Percentiles rank a stretch among this genome's conserved stretches.
Conservation (phyloP, 768 basidiomycete genomes). For the Suillus bovinus region DNA sequence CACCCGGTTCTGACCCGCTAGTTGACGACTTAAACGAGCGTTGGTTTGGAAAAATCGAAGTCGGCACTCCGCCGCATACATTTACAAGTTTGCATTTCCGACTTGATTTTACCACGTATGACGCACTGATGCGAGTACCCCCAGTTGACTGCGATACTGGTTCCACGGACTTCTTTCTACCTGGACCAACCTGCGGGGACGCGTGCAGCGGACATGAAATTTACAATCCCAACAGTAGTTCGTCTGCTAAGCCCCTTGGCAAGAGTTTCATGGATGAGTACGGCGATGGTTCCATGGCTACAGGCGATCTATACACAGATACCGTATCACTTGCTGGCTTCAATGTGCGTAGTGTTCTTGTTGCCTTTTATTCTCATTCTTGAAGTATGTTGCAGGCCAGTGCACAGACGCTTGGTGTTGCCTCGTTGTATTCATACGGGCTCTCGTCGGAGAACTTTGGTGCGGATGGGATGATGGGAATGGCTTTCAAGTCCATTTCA, state of each 20-base stretch:
- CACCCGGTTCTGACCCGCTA: slow-evolving; percentile 13
- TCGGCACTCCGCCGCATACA: slow-evolving; percentile 24
- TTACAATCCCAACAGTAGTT: slow-evolving; percentile 36
- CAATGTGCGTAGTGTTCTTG: slow-evolving; percentile 18
- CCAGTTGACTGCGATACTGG: slow-evolving; percentile 38
- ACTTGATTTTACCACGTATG: background rate
- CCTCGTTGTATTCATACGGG: slow-evolving; percentile 18
- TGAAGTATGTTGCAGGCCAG: slow-evolving; percentile 24
- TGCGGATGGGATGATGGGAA: slow-evolving; percentile 40
- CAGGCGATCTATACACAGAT: slow-evolving; percentile 41
- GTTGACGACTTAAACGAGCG: slow-evolving; percentile 13
- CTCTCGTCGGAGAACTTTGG: slow-evolving; percentile 17
- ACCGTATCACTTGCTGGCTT: slow-evolving; percentile 38
- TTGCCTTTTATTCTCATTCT: slow-evolving; percentile 1
- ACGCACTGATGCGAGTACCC: background rate
- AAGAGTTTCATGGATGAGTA: slow-evolving; percentile 38
- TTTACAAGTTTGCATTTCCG: slow-evolving; percentile 20
- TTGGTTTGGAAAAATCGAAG: slow-evolving; percentile 28
- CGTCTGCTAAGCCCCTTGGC: slow-evolving; percentile 27
- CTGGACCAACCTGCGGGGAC: slow-evolving; percentile 25
- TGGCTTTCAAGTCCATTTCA: slow-evolving; percentile 44
- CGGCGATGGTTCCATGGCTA: slow-evolving; percentile 43
- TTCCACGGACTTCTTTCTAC: slow-evolving; percentile 36
- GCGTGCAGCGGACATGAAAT: slow-evolving; percentile 35
- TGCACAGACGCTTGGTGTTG: slow-evolving; percentile 25